Evolutionary conservation across 805 yeast genomes (phyloP), one percentile per base, ranked within the genome.

Genomic region (Wickerhamomyces bisporus): DNA sequence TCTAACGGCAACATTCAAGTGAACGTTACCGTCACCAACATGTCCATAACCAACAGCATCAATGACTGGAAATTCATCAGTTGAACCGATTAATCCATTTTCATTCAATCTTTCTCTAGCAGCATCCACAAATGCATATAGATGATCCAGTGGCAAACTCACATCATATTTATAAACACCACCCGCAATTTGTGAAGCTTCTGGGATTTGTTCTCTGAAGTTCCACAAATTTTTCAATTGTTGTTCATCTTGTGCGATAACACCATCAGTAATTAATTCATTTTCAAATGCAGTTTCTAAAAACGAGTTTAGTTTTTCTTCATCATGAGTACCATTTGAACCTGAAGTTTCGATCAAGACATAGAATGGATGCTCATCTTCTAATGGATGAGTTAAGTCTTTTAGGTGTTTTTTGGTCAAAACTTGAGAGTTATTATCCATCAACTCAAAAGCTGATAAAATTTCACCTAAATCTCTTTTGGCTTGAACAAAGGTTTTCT

Each of bases 131-230:
- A 93, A 66, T 11, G 81, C 81, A 57, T 88, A 93, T 64, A 93
- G 70, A 37, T 79, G 86, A 16, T 74, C 68, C 47, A 93, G 71
- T 26, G 98, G 98, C 42, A 93, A 66, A 3, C 97, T 88, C 27
- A 93, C 96, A 53, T 93, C 98, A 57, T 93, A 93, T 66, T 93
- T 93, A 70, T 91, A 93, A 36, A 91, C 97, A 50, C 98, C 98
- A 36, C 98, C 98, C 26, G 71, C 79, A 43, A 75, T 71, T 35
- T 85, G 82, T 6, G 86, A 73, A 6, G 96, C 89, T 65, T 93
- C 98, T 29, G 96, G 87, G 45, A 91, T 78, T 45, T 82, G 74
- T 64, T 93, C 98, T 66, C 98, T 80, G 98, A 98, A 93, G 25
- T 79, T 68, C 98, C 98, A 93, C 51, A 93, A 71, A 39, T 78